phyloP scores from a whole-genome alignment of 2,329 filamentous ascomycete genomes.

The Venturia effusa region DNA sequence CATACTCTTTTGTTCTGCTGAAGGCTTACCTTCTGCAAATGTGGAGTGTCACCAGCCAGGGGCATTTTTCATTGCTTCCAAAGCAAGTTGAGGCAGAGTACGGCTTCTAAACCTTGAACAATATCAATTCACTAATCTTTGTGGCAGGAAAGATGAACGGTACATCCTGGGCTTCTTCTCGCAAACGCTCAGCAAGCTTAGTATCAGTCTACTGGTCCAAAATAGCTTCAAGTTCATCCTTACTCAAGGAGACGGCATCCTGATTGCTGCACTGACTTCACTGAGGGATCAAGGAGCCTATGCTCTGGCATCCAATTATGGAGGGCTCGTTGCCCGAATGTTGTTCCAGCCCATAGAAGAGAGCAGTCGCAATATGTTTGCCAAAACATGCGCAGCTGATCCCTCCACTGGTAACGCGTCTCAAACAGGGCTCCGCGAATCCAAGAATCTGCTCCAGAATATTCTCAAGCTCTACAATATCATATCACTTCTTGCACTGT shows the following conservation, averaged over 20 bases:
- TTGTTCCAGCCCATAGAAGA: slow-evolving; percentile 95
- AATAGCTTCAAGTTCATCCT: slow-evolving; percentile 84
- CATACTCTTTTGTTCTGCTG: slow-evolving; percentile 60
- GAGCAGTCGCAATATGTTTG: slow-evolving; percentile 81
- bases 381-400: slow-evolving; percentile 54
- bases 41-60: slow-evolving; percentile 41
- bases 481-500: slow-evolving; percentile 56
- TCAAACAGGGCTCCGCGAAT: slow-evolving; percentile 20
- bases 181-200: slow-evolving; percentile 57
- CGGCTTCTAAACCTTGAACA: neutral
- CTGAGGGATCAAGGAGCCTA: slow-evolving; percentile 82
- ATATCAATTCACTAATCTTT: neutral
- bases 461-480: slow-evolving; percentile 66
- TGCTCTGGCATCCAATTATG: slow-evolving; percentile 85
- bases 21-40: slow-evolving; percentile 58
- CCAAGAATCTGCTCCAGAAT: slow-evolving; percentile 43
- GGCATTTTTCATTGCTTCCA: slow-evolving; percentile 59
- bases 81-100: slow-evolving; percentile 33
- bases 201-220: slow-evolving; percentile 76
- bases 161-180: slow-evolving; percentile 44
- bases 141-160: slow-evolving; percentile 9
- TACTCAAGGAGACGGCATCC: slow-evolving; percentile 86
- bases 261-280: slow-evolving; percentile 68
- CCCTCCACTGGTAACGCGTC: neutral
- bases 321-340: slow-evolving; percentile 75